These are phyloP conservation scores for Fusarium stilboides DNA, from an alignment of 2,329 filamentous ascomycete species.

Conservation along the genomic window DNA sequence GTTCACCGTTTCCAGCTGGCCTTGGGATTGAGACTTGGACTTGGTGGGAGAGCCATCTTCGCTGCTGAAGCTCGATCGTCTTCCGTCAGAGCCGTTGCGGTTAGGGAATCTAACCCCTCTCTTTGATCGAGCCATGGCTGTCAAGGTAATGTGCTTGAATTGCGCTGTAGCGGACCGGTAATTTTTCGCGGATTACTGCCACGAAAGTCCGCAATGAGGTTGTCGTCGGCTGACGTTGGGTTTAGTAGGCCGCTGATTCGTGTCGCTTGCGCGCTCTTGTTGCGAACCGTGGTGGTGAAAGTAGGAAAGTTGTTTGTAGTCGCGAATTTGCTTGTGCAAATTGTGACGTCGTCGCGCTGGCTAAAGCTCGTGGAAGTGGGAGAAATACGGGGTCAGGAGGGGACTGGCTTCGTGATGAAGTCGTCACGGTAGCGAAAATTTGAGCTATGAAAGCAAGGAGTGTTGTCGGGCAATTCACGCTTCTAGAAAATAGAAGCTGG, in stretches of 20 bases:
- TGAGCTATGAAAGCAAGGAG: not conserved
- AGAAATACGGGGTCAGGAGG: constrained; percentile 26
- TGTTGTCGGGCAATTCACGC: constrained; percentile 9
- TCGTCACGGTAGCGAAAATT: constrained; percentile 24
- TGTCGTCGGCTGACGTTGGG: constrained; percentile 20
- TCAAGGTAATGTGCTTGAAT: constrained; percentile 8
- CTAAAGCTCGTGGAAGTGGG: constrained; percentile 23
- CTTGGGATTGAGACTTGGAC: constrained; percentile 48
- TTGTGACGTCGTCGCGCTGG: constrained; percentile 35
- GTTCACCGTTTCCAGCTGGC: constrained; percentile 54
- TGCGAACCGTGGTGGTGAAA: not conserved
- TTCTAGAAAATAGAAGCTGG: constrained; percentile 17
- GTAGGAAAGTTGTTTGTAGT: constrained; percentile 15
- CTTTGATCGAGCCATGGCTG: constrained; percentile 57
- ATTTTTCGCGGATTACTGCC: constrained; percentile 7
- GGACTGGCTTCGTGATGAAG: constrained; percentile 17
- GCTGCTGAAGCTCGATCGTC: constrained; percentile 80
- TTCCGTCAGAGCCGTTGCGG: constrained; percentile 63
- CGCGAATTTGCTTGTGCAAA: constrained; percentile 11
- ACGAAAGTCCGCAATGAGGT: constrained; percentile 20
- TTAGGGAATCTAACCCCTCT: constrained; percentile 71
- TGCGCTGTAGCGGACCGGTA: constrained; percentile 10
- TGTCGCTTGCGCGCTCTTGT: constrained; percentile 15
- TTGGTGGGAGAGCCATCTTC: constrained; percentile 63
- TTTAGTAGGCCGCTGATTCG: not conserved